Evolutionary conservation across 441 rosid species (phyloP).

Genomic region (Gossypium laxum): DNA sequence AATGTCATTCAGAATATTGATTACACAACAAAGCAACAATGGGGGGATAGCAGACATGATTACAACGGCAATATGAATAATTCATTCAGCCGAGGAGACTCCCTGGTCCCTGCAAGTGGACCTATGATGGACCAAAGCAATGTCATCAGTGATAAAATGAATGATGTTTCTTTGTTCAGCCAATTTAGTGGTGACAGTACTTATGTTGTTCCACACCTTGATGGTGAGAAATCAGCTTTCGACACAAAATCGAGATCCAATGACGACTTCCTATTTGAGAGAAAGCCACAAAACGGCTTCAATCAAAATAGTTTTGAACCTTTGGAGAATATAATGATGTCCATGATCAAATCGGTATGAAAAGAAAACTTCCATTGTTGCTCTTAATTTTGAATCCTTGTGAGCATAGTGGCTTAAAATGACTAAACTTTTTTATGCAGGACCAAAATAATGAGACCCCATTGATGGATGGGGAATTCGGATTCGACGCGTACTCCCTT

Average conservation of each 20-base stretch:
- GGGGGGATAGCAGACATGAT: conserved; percentile 32
- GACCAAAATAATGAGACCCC: conserved; percentile 38
- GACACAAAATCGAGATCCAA: conserved; percentile 34
- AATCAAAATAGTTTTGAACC: conserved; percentile 39
- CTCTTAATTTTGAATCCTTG: background rate
- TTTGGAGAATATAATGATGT: conserved; percentile 55
- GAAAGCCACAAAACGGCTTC: conserved; percentile 38
- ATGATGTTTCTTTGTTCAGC: conserved; percentile 28
- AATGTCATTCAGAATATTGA: conserved; percentile 28
- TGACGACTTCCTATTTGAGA: conserved; percentile 31
- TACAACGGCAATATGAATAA: conserved; percentile 20
- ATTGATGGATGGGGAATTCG: conserved; percentile 53
- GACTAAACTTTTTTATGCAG: conserved; percentile 35
- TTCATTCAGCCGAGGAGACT: conserved; percentile 24
- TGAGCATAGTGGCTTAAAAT: conserved; percentile 6
- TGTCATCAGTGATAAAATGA: conserved; percentile 20
- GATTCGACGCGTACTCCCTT: conserved; percentile 47
- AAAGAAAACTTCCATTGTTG: background rate
- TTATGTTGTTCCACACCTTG: conserved; percentile 26
- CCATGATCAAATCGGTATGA: conserved; percentile 60
- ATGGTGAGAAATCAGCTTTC: conserved; percentile 30
- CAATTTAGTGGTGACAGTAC: conserved; percentile 27
- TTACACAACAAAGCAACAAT: conserved; percentile 27
- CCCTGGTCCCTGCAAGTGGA: conserved; percentile 27
- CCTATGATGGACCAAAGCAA: conserved; percentile 23